Evolutionary conservation across 371 early-diverging fungal species (phyloP), one percentile per base, ranked within the genome.

Genomic region (Zopfochytrium polystomum): DNA sequence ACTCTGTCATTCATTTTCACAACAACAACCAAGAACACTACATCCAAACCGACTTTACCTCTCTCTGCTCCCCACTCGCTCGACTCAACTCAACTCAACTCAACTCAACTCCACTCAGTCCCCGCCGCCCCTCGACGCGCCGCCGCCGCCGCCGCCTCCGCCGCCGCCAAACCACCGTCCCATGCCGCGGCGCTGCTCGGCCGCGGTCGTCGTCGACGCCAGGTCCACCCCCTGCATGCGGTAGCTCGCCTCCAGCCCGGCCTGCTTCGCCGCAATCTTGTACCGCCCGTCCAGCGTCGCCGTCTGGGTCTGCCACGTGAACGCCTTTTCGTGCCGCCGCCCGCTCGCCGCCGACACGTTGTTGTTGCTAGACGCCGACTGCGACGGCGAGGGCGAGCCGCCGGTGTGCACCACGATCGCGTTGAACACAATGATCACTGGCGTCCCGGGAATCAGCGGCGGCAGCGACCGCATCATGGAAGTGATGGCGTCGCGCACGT

Each of bases 371-470:
- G 11, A n/a, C 51, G 22, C 32, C 59, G 9, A 15, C 18, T 13
- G 4, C 34, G 5, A 25, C 26, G 25, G 54, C 54, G n/a, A n/a
- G n/a, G 13, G 13, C 42, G 13, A 13, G 55, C 46, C 27, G 43
- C 27, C 27, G 22, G 56, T 62, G 50, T 66, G 62, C 30, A 55
- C 61, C 26, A 66, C 46, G 33, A 66, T 66, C 22, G 67, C 67
- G 33, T 66, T 66, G 53, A 66, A 66, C 29, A 61, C 45, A 26
- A 66, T 58, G 23, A 66, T 58, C 43, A 66, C 61, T 18, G 67
- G 67, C 13, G 67, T 66, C 13, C 67, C 67, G n/a, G 67, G 67
- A 35, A 66, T 66, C 30, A 62, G 52, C 9, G 56, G 62, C 1
- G 61, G 62, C 67, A 66, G 51, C 13, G 47, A 61, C 42, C 34